A percentile compares a stretch with the other conserved stretches of the same genome.
phyloP scores from a whole-genome alignment of 129 eudicot genomes.

The Saussurea involucrata region DNA sequence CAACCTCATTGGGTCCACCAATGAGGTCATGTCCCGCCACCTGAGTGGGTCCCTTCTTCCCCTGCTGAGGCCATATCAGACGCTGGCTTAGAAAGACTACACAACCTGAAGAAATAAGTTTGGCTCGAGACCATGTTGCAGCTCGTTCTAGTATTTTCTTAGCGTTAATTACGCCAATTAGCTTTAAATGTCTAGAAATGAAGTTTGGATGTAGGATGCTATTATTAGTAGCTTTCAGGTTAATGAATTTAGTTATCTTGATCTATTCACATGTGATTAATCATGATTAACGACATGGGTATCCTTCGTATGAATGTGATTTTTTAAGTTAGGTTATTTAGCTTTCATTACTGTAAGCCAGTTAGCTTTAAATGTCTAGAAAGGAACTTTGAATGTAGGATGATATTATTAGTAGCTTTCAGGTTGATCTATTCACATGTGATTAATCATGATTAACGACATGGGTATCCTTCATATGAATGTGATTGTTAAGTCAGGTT shows the following conservation, averaged over 20 bases:
- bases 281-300: constrained; percentile 18
- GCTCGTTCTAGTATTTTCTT: constrained; percentile 1
- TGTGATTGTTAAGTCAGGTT: constrained; percentile 7
- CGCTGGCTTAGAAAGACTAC: constrained; percentile 11
- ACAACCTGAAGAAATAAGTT: constrained; percentile 37
- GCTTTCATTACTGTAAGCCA: constrained; percentile 13
- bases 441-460: constrained; percentile 15
- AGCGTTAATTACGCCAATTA: constrained; percentile 14
- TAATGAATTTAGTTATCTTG: constrained; percentile 13
- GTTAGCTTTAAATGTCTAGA: constrained; percentile 9
- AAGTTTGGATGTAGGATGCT: constrained; percentile 11
- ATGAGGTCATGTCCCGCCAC: constrained; percentile 94
- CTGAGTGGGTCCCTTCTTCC: constrained; percentile 71
- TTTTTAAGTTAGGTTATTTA: constrained; percentile 9
- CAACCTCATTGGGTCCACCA: constrained; percentile 75
- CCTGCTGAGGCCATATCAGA: constrained; percentile 57
- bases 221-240: constrained; percentile 20
- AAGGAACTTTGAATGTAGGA: constrained; percentile 13
- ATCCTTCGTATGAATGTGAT: constrained; percentile 24
- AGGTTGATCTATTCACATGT: constrained; percentile 17
- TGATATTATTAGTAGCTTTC: constrained; percentile 21
- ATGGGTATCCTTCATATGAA: constrained; percentile 26
- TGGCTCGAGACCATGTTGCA: constrained; percentile 20
- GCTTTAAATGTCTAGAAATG: constrained; percentile 8
- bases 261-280: constrained; percentile 20